phyloP scores from a whole-genome alignment of 2,329 filamentous ascomycete species.

The Cyphellophora europaea region DNA sequence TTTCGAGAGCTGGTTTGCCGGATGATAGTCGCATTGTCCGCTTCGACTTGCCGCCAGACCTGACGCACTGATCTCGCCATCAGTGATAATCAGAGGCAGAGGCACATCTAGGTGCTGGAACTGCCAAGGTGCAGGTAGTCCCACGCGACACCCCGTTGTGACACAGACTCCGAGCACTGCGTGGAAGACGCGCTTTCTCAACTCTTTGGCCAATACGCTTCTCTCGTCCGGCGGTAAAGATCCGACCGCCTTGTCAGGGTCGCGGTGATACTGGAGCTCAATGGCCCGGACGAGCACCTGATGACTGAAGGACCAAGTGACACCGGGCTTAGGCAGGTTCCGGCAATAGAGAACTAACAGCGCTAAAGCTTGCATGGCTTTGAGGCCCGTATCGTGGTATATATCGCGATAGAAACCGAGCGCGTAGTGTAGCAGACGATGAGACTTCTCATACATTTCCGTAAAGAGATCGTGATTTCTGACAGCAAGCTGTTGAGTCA shows the following conservation, averaged over 20 bases:
- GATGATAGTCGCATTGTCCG: slow-evolving; percentile 56
- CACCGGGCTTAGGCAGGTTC: slow-evolving; percentile 69
- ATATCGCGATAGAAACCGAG: slow-evolving; percentile 61
- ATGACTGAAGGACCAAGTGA: slow-evolving; percentile 59
- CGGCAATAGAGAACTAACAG: slow-evolving; percentile 65
- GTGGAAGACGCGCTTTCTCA: slow-evolving; percentile 74
- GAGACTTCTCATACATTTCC: slow-evolving; percentile 51
- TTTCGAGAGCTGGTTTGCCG: slow-evolving; percentile 58
- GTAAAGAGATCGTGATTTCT: slow-evolving; percentile 53
- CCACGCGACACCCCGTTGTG: slow-evolving; percentile 65
- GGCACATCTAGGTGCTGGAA: slow-evolving; percentile 64
- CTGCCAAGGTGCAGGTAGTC: slow-evolving; percentile 65
- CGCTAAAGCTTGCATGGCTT: slow-evolving; percentile 63
- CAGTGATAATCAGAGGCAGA: slow-evolving; percentile 61
- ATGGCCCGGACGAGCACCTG: slow-evolving; percentile 60
- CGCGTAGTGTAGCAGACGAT: slow-evolving; percentile 70
- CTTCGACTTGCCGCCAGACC: slow-evolving; percentile 48
- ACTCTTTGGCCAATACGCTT: slow-evolving; percentile 58
- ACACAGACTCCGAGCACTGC: slow-evolving; percentile 56
- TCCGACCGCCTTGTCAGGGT: slow-evolving; percentile 52
- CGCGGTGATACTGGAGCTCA: slow-evolving; percentile 66
- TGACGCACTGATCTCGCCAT: slow-evolving; percentile 58
- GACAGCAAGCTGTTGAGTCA: slow-evolving; percentile 68
- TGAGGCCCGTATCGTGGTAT: slow-evolving; percentile 49
- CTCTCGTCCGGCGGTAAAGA: slow-evolving; percentile 28